Evolutionary conservation across 2,329 filamentous ascomycete species (phyloP).

Genomic region (Aspergillus persii): DNA sequence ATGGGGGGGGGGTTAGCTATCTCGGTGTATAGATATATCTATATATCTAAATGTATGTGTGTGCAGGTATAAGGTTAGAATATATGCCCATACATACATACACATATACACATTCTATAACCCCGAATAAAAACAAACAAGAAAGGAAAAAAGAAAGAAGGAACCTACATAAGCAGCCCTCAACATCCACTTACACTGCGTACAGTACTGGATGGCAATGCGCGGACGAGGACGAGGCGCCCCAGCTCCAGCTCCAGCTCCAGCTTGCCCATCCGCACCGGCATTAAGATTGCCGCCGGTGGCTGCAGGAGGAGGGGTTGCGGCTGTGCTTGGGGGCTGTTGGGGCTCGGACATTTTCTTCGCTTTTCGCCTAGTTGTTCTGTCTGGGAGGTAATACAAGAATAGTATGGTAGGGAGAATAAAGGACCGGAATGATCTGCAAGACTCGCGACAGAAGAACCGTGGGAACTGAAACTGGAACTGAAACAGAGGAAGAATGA

Average conservation of each 20-base stretch:
- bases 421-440: no score
- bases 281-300: neutral
- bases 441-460: no score
- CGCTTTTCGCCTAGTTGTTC: no score
- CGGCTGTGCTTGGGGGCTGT: neutral
- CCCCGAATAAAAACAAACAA: neutral
- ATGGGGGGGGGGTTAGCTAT: no score
- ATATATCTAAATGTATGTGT: neutral
- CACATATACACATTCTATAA: neutral
- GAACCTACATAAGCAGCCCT: slow-evolving; percentile 74
- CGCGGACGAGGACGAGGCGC: slow-evolving; percentile 57
- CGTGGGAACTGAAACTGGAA: no score
- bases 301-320: slow-evolving; percentile 5
- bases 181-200: slow-evolving; percentile 90
- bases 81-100: neutral
- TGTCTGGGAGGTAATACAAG: no score
- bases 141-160: slow-evolving; percentile 1
- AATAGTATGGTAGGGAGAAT: no score
- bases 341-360: neutral
- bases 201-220: slow-evolving; percentile 87
- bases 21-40: neutral
- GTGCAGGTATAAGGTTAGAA: neutral
- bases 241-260: slow-evolving; percentile 7
- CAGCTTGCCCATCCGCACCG: no score
- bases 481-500: neutral